These are phyloP conservation scores for Raphanus hybrid DNA, from an alignment of 441 rosid genomes.

Conservation along the genomic window DNA sequence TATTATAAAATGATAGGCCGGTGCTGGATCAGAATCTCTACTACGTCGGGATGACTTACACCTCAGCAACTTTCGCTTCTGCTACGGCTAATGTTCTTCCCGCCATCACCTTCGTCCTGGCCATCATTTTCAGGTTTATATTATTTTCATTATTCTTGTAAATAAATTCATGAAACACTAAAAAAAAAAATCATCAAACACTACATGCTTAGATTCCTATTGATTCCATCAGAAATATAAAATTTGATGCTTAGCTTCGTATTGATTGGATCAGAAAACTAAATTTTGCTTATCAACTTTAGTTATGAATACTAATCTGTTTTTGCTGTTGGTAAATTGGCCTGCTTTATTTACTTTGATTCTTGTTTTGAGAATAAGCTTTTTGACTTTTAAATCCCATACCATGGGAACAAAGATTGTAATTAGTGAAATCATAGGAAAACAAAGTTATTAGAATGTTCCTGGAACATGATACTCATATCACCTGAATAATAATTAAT, in stretches of 20 bases:
- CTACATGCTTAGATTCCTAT: not conserved
- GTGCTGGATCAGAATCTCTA: conserved; percentile 90
- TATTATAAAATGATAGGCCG: conserved; percentile 59
- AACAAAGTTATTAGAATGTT: conserved; percentile 26
- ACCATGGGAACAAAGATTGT: conserved; percentile 36
- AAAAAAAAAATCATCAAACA: not conserved
- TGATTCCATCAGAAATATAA: not conserved
- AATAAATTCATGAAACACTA: not conserved
- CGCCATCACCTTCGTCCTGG: conserved; percentile 84
- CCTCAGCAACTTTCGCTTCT: conserved; percentile 87
- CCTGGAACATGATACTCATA: conserved; percentile 30
- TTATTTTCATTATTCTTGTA: not conserved
- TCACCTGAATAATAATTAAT: conserved; percentile 28
- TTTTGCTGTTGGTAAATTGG: not conserved
- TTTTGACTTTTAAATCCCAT: conserved; percentile 27
- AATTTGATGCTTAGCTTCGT: not conserved
- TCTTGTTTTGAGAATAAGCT: conserved; percentile 4
- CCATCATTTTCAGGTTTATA: conserved; percentile 75
- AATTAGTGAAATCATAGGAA: conserved; percentile 32
- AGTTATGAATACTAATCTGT: not conserved
- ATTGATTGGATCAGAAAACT: not conserved
- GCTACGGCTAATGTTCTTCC: conserved; percentile 79
- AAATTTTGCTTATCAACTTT: not conserved
- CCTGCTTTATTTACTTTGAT: conserved; percentile 12
- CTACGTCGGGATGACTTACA: conserved; percentile 79